Conservation (phyloP, 495 filamentous ascomycete species). For the Xylaria nigripes region DNA sequence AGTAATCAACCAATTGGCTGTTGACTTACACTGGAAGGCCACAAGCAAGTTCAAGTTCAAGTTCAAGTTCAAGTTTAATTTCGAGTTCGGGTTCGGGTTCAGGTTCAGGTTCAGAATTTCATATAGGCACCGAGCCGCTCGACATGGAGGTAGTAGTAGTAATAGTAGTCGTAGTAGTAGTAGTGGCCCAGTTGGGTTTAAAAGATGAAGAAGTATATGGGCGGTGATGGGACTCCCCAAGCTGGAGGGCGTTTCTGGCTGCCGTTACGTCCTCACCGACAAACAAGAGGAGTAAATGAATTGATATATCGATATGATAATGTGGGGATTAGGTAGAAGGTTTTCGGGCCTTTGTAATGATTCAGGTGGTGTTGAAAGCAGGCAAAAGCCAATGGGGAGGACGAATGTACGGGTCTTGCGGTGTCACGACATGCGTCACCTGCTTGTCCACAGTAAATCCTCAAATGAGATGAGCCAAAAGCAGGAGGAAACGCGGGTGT, state of each 20-base stretch:
- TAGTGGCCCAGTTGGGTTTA: not conserved
- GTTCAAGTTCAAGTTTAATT: too few relatives aligned
- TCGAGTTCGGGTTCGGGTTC: too few relatives aligned
- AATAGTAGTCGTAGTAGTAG: not conserved
- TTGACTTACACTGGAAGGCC: constrained; percentile 4
- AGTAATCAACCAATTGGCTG: not conserved
- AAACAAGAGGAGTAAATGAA: not conserved
- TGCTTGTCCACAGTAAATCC: constrained; percentile 6
- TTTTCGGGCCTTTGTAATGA: constrained; percentile 6
- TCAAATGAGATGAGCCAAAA: not conserved
- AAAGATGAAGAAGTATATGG: not conserved
- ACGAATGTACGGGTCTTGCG: not conserved
- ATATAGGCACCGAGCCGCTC: too few relatives aligned
- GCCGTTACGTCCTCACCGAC: constrained; percentile 1
- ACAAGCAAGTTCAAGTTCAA: not conserved
- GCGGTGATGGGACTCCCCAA: not conserved
- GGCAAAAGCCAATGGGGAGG: constrained; percentile 5
- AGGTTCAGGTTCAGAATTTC: too few relatives aligned
- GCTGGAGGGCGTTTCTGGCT: not conserved
- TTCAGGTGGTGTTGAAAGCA: not conserved
- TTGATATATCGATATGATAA: constrained; percentile 1
- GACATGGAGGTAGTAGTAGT: too few relatives aligned
- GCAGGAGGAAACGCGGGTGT: not conserved
- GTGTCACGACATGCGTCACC: constrained; percentile 10
- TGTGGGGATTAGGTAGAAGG: constrained; percentile 1